Base-by-base conservation (phyloP, 345 rosid species). In the Arabidopsis arenosa region DNA sequence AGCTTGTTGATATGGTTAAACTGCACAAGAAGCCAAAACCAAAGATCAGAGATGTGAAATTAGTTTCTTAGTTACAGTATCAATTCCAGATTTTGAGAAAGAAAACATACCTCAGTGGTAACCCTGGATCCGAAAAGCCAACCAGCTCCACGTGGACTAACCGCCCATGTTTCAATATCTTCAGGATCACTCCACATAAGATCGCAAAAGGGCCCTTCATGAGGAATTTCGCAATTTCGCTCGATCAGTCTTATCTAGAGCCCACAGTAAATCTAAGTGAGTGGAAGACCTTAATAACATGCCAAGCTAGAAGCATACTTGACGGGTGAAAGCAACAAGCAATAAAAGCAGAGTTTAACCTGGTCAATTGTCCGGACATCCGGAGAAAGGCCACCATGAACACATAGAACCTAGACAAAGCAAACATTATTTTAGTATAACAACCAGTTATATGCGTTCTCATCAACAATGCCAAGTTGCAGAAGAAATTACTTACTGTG, bases 151-250 rank as follows among this genome's bases (percentile, higher is more conserved):
- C 98, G 87, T 47, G 99, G 99, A 83, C 99, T 95, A 58, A 93
- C 97, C 32, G 98, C 99, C 99, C 99, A 95, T 73, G 98, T 89
- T 82, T 95, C 99, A 81, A 95, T 93, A 75, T 95, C 98, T 85
- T 95, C 99, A 70, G 99, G 99, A 78, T 95, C 99, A 69, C 99
- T 95, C 98, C 99, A 93, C 99, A 93, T 95, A 63, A 95, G 97
- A 83, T 95, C 99, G 70, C 99, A 95, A 81, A 95, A 95, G 35
- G 98, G 97, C 54, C 99, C 99, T 85, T 95, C 99, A 74, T 95
- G 97, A 14, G 99, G 99, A 82, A 95, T 95, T 77, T 95, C 99
- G 70, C 99, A 92, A 72, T 92, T 92, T 75, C 99, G 86, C 45
- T 95, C 98, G n/a, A 95, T 72, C 66, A 95, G 75, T 84, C 99